Evolutionary conservation across 257 asterid genomes (phyloP).

Genomic region (Henckelia pumila): DNA sequence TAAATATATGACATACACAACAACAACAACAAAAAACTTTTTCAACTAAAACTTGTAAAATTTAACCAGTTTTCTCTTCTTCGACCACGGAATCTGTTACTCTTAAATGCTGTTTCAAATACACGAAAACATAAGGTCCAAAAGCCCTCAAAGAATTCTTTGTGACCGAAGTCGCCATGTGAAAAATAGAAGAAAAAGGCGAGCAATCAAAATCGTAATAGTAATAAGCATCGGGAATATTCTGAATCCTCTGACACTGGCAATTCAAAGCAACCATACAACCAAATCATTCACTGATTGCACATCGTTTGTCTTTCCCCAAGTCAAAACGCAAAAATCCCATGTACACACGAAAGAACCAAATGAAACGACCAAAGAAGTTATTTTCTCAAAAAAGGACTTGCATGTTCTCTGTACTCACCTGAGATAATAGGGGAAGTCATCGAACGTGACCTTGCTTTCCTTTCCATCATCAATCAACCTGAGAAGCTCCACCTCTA

Average conservation of each 20-base stretch:
- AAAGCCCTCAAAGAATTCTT: neutral
- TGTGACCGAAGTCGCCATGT: neutral
- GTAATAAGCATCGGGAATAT: constrained; percentile 21
- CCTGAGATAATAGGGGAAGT: constrained; percentile 91
- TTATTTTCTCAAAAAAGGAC: too few species aligned
- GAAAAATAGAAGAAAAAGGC: neutral
- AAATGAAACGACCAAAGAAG: neutral
- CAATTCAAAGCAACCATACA: constrained; percentile 4
- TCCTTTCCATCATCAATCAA: constrained; percentile 61
- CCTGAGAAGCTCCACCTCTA: constrained; percentile 60
- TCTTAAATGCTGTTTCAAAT: neutral
- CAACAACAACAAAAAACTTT: neutral
- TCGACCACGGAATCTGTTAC: neutral
- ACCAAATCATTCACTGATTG: neutral
- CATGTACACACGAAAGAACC: neutral
- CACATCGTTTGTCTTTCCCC: neutral
- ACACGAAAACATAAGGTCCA: neutral
- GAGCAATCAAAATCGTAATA: neutral
- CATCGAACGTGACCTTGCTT: constrained; percentile 51
- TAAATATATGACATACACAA: neutral
- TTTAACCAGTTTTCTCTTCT: neutral
- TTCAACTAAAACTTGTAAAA: neutral
- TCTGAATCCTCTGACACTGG: constrained; percentile 14
- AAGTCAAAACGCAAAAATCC: neutral
- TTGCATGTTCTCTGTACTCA: constrained; percentile 16